Base-by-base conservation (phyloP, 1,139 yeast species). In the Yamadazyma aaseri region DNA sequence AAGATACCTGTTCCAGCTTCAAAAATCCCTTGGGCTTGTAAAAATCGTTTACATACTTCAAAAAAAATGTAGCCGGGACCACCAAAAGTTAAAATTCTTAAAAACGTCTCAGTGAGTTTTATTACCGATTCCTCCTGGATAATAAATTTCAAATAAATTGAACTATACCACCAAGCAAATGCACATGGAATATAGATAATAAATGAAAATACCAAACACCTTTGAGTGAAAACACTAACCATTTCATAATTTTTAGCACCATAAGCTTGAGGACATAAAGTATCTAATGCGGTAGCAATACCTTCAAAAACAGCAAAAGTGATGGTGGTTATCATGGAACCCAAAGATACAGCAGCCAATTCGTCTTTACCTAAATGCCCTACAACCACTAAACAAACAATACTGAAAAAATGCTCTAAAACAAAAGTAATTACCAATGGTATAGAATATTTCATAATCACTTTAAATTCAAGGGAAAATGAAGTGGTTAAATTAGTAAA, bases 11-110 rank as follows among this genome's bases (percentile, higher is more conserved):
- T 84, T 4, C 94, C 86, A 0, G 97, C 96, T 49, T 86, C 94
- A 64, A 86, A 89, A 17, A 87, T 85, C 6, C 95, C 95, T 57
- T 90, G 97, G 0, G 95, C 90, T 60, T 89, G 97, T 39, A 90
- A 60, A 51, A 78, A 89, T 42, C 95, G 72, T 55, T 89, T 89
- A 18, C 85, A 76, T 45, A 81, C 79, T 56, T 90, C 97, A 57
- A 89, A 89, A 27, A 85, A 59, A 18, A 87, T 83, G 56, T 85
- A 87, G 0, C 86, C 90, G 0, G 96, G 96, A 1, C 86, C 89
- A 6, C 96, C 96, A 9, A 79, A 48, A 4, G 82, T 72, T 50
- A 86, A 63, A 4, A 83, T 66, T 37, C 86, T 67, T 40, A 90
- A 64, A 51, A 83, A 89, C 26, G 60, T 54, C 17, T 83, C 70